Base-by-base conservation (phyloP, 1,284 basidiomycete species). In the Ustilago nuda region DNA sequence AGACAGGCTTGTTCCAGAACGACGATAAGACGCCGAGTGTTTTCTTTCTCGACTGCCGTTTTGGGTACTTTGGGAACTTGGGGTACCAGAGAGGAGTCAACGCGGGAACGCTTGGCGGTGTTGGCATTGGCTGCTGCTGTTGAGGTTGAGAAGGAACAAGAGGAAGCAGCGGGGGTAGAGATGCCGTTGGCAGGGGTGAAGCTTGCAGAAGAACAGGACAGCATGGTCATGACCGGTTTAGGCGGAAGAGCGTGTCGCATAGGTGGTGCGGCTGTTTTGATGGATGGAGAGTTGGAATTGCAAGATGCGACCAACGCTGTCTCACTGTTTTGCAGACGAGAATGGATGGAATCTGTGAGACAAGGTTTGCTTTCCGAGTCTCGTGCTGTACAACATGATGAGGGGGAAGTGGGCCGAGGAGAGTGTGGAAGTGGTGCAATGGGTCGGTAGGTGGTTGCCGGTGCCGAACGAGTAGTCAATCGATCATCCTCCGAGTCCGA, bases 1-100 rank as follows among this genome's bases (percentile, higher is more conserved):
- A 99, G 88, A 86, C 96, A 99, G 0, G 96, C 96, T 78, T 94
- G 92, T 86, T 94, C 94, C 41, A 99, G 88, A 3, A 99, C 90
- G 53, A 99, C 95, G 78, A 93, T 97, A 32, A 99, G 76, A 7
- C 82, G 73, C 0, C 81, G 82, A 13, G 79, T 77, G 51, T 74
- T 73, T 32, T 79, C 74, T 72, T 82, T 84, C 19, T 85, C 82
- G 2, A 75, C 54, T 1, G 72, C 61, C 1, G 84, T 84, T 64
- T 85, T 85, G 53, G 81, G 82, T 32, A 85, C 72, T 56, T 84
- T 85, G 62, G 84, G 83, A 32, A 74, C 76, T 41, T 76, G 76
- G 7, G 84, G 84, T 8, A 85, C 82, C 32, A 85, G 75, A 12
- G 72, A 79, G 4, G 82, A 76, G 53, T 82, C 83, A 11, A 79